Percentiles rank a stretch among this genome's conserved stretches.
Conservation (phyloP, 805 yeast genomes). For the Kazachstania bromeliacearum region DNA sequence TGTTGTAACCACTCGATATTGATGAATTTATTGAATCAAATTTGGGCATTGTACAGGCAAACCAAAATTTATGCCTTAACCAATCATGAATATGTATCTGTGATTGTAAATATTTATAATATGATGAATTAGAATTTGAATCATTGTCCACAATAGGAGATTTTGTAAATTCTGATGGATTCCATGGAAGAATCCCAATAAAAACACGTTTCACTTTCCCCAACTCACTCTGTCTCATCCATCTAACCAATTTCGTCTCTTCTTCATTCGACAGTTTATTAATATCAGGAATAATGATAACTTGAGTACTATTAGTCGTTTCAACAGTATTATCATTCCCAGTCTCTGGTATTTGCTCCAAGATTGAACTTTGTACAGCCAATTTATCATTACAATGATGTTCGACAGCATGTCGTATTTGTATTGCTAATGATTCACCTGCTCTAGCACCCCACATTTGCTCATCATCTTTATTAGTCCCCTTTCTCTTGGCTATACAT, state of each 20-base stretch:
- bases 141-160: background rate
- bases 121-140: background rate
- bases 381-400: no score
- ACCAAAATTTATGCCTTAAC: conserved; percentile 37
- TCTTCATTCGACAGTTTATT: conserved; percentile 8
- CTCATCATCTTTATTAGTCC: conserved; percentile 1
- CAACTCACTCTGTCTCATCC: conserved; percentile 5
- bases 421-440: no score
- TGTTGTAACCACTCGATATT: conserved; percentile 2
- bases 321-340: no score
- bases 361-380: no score
- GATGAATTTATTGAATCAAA: conserved; percentile 1
- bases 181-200: conserved; percentile 10
- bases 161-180: background rate
- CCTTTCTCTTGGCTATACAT: conserved; percentile 9
- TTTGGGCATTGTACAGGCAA: conserved; percentile 16
- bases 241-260: conserved; percentile 9
- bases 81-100: conserved; percentile 14
- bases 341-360: no score
- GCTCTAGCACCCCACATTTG: no score
- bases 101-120: conserved; percentile 5
- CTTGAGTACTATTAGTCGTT: background rate
- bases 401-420: no score
- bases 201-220: conserved; percentile 1
- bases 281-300: conserved; percentile 15